Evolutionary conservation across 2,329 filamentous ascomycete species (phyloP), one percentile per base, ranked within the genome.

Genomic region (Rhynchosporium agropyri): DNA sequence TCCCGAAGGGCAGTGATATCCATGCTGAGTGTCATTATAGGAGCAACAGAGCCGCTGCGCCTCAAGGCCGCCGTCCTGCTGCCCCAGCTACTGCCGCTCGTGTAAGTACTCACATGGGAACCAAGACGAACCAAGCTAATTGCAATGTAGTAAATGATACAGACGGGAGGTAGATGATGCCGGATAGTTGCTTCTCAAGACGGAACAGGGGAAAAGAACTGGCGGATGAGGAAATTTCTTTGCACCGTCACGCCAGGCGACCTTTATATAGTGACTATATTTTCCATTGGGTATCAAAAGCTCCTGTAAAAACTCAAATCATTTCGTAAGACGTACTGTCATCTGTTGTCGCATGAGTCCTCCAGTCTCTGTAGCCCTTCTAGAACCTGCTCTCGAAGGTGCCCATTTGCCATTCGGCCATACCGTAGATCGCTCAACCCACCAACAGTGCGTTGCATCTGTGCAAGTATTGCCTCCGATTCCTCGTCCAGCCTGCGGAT

Each of bases 351-450:
- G 54, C 71, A 71, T 56, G 67, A 65, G 29, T 20, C 62, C 73
- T 90, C 85, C 40, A 92, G 79, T 65, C 83, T 81, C 65, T 80
- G 78, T 42, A 95, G 78, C 5, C 88, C 88, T 53, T 88, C 83
- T 20, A 92, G 77, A 36, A 91, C 84, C 68, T 92, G 88, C 53
- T 85, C 81, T 31, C 80, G 81, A 38, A 93, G 77, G 63, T 85
- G 81, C 28, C 81, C 75, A 66, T 90, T 89, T 42, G 84, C 81
- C 63, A 95, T 83, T 61, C 87, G 87, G 43, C 92, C 92, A 71
- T 95, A 94, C 51, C 90, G 86, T 61, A 96, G 80, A 76, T 96
- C 91, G 75, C 91, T 96, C 74, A 97, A 78, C 54, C 84, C 85
- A 38, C 89, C 89, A 15, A 95, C 83, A 0, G 83, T 88, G 61